Evolutionary conservation across 2,329 filamentous ascomycete species (phyloP), one percentile per base, ranked within the genome.

Genomic region (Talaromyces sp.): DNA sequence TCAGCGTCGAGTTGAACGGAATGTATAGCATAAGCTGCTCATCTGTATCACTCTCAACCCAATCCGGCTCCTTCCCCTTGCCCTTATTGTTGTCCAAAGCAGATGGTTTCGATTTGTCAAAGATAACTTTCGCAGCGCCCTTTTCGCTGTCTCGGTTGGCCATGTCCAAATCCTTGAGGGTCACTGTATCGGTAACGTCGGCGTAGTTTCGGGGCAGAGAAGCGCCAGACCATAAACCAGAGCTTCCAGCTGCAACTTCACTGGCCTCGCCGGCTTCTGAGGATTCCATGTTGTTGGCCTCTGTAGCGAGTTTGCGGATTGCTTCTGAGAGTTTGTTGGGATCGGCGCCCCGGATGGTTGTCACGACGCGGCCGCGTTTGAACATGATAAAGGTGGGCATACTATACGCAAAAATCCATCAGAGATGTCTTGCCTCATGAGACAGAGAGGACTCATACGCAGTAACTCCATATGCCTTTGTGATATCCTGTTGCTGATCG

Each of bases 381-480:
- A 91, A 96, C 70, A 97, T 84, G 72, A 98, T 84, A 76, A 98
- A 96, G n/a, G 93, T 96, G 8, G 95, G 95, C 73, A 93, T 93
- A 67, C 83, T 84, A 54, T n/a, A 37, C n/a, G n/a, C 6, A 25
- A 35, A 55, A 31, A 37, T 9, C 35, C 5, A 25, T 61, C 21
- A 50, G 55, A 35, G n/a, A 31, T 23, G 16, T 46, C 9, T 35
- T 12, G 9, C 9, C 14, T 18, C 3, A 37, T 6, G 21, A 44
- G 3, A 48, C 4, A 39, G 33, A 23, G 50, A 16, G 12, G 23
- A 52, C 8, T 75, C 83, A 69, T 78, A 87, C 77, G 86, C 84
- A 21, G 86, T 87, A 71, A 98, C 83, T 67, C 82, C 81, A 79
- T 96, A 95, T 68, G 87, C 85, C 64, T 84, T 74, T 16, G 90